phyloP scores from a whole-genome alignment of 2,329 filamentous ascomycete genomes.

The Keithomyces neogunnii region DNA sequence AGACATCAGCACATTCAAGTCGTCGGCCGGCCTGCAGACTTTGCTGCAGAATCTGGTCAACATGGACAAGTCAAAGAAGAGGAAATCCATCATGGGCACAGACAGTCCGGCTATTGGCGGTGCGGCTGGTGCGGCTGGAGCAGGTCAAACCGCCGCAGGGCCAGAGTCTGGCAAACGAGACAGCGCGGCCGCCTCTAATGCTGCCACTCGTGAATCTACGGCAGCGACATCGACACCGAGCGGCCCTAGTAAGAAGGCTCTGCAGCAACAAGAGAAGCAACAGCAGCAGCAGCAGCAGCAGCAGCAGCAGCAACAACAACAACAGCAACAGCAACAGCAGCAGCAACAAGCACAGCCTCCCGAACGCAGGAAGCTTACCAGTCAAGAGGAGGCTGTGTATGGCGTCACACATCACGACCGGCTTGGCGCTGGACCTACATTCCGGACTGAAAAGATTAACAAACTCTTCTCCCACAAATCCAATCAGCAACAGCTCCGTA shows the following conservation, averaged over 20 bases:
- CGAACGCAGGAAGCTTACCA: slow-evolving; percentile 61
- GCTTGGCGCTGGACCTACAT: slow-evolving; percentile 75
- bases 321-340: slow-evolving; percentile 23
- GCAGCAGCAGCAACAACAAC: slow-evolving; percentile 21
- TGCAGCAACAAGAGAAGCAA: slow-evolving; percentile 22
- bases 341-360: slow-evolving; percentile 17
- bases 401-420: slow-evolving; percentile 83
- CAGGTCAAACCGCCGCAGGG: slow-evolving; percentile 25
- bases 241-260: slow-evolving; percentile 41
- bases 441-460: slow-evolving; percentile 76
- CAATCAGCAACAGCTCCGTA: slow-evolving; percentile 66
- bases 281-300: slow-evolving; percentile 20
- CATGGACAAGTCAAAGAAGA: slow-evolving; percentile 84
- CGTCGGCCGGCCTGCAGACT: slow-evolving; percentile 68
- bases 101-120: slow-evolving; percentile 32
- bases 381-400: slow-evolving; percentile 69
- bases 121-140: slow-evolving; percentile 6
- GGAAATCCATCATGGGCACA: slow-evolving; percentile 58
- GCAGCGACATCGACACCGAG: slow-evolving; percentile 25
- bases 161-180: slow-evolving; percentile 38
- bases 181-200: slow-evolving; percentile 40
- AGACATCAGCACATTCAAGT: slow-evolving; percentile 71
- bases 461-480: slow-evolving; percentile 73
- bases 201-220: slow-evolving; percentile 24
- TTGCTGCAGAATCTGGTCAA: slow-evolving; percentile 76